Conservation (phyloP, 495 filamentous ascomycete species). For the Neurospora tetraspora region DNA sequence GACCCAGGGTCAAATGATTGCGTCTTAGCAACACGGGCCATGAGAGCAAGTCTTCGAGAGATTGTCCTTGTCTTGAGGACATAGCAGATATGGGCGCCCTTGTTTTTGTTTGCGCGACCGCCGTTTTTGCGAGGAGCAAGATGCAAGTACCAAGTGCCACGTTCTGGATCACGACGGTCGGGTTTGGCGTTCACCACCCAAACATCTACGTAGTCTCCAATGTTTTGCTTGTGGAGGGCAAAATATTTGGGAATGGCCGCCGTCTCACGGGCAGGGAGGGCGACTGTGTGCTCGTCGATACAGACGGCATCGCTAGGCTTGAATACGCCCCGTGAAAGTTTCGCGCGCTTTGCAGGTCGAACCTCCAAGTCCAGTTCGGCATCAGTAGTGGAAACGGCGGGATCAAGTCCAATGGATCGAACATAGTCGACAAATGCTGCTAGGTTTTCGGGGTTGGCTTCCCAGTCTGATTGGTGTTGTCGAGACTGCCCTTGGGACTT, state of each 20-base stretch:
- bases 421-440: conserved; percentile 11
- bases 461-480: conserved; percentile 4
- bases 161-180: neutral
- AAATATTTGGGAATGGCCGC: neutral
- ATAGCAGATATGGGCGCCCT: neutral
- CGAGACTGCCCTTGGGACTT: neutral
- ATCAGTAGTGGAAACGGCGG: neutral
- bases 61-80: neutral
- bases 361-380: neutral
- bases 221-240: conserved; percentile 1
- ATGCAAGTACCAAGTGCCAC: conserved; percentile 2
- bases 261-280: neutral
- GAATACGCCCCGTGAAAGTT: neutral
- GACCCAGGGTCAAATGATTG: conserved; percentile 6
- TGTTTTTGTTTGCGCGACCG: neutral
- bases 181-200: neutral
- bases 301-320: conserved; percentile 7
- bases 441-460: conserved; percentile 1
- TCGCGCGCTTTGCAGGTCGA: conserved; percentile 15
- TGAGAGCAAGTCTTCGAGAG: conserved; percentile 6
- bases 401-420: neutral
- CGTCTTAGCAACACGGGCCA: neutral
- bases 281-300: conserved; percentile 14
- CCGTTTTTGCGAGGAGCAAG: conserved; percentile 6
- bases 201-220: neutral